A percentile compares a stretch with the other conserved stretches of the same genome.
These are phyloP conservation scores for Vicia villosa DNA, from an alignment of 306 rosid genomes.

Conservation along the genomic window DNA sequence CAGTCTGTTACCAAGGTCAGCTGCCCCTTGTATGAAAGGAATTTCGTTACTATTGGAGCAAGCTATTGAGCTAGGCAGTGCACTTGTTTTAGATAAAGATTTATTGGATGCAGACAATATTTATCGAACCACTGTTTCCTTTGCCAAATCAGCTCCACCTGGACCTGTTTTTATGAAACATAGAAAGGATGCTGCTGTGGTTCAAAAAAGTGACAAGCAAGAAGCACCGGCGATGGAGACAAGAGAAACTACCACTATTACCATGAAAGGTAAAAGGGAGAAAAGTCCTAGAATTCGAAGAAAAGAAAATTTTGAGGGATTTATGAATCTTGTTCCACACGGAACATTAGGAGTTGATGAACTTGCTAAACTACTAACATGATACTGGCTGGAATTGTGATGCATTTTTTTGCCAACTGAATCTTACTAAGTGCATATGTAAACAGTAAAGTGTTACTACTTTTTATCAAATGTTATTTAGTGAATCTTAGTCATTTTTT, in stretches of 20 bases:
- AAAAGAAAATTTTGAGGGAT: slow-evolving; percentile 48
- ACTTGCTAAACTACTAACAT: slow-evolving; percentile 76
- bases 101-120: slow-evolving; percentile 68
- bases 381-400: slow-evolving; percentile 32
- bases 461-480: no score
- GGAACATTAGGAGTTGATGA: slow-evolving; percentile 88
- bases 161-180: slow-evolving; percentile 60
- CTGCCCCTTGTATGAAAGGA: slow-evolving; percentile 43
- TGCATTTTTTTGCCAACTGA: not conserved
- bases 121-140: slow-evolving; percentile 59
- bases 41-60: slow-evolving; percentile 59
- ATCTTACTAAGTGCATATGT: slow-evolving; percentile 20
- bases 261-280: slow-evolving; percentile 48
- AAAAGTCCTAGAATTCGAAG: slow-evolving; percentile 52
- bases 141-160: slow-evolving; percentile 71
- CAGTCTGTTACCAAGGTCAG: slow-evolving; percentile 31
- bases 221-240: slow-evolving; percentile 36
- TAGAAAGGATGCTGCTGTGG: slow-evolving; percentile 35
- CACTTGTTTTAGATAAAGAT: slow-evolving; percentile 57
- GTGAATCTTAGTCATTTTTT: not conserved
- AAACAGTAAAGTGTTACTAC: not conserved
- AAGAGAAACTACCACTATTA: slow-evolving; percentile 29
- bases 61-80: slow-evolving; percentile 78
- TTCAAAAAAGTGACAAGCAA: slow-evolving; percentile 36
- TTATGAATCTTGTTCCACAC: slow-evolving; percentile 61